Evolutionary conservation across 2,329 filamentous ascomycete species (phyloP), one percentile per base, ranked within the genome.

Genomic region (Thermothelomyces thermophilus): DNA sequence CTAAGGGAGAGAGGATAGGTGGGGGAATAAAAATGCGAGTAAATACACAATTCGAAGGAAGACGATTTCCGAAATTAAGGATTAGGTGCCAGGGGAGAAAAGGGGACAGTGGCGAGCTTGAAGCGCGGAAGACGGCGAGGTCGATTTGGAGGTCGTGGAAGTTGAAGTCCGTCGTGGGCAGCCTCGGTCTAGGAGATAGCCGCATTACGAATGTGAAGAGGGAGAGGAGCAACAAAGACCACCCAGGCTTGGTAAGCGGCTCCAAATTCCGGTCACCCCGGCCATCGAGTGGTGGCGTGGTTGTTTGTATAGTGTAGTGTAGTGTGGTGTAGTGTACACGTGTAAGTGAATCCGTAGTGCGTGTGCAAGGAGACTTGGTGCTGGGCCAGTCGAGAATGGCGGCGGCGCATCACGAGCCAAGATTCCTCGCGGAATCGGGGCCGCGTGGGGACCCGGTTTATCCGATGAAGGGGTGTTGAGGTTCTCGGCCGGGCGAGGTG

Each of bases 21-120:
- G n/a, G n/a, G n/a, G n/a, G n/a, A n/a, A n/a, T n/a, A n/a, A n/a
- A n/a, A n/a, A n/a, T n/a, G n/a, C n/a, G n/a, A n/a, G 19, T 46
- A 41, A 41, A 46, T 50, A 50, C 48, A 49, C 4, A 40, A 51
- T 36, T 35, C 31, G 36, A 33, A 41, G 40, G 22, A 33, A 34
- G 40, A 33, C 37, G 19, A 42, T n/a, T 14, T 34, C 35, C 30
- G 45, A 7, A 48, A 28, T 22, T 8, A 22, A n/a, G 39, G 40
- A n/a, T 36, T 5, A 22, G 26, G 11, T 16, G 28, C 36, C 22
- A 10, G 33, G 5, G 24, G 41, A 35, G n/a, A 17, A 35, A 26
- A 16, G 19, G 3, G 10, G 28, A 19, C 33, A 26, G 24, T 16
- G 17, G 2, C 14, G 10, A n/a, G 28, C n/a, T 14, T 17, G 11